Conservation (phyloP, 345 rosid genomes). For the Salix viminalis region DNA sequence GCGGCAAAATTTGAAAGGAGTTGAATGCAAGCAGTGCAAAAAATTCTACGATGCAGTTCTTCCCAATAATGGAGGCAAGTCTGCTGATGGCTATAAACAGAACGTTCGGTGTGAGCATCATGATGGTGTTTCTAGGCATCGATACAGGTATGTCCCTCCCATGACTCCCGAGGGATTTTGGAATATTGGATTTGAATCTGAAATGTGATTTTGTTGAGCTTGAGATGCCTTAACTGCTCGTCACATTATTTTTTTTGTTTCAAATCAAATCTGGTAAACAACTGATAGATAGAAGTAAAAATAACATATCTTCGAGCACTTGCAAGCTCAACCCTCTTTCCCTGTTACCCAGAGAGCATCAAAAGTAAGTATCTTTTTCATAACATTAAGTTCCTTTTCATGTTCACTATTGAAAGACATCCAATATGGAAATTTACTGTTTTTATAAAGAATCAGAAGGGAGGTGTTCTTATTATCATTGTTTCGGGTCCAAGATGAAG, state of each 20-base stretch:
- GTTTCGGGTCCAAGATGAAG: no score
- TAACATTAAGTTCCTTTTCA: neutral
- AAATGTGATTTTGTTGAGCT: constrained; percentile 46
- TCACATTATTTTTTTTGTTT: neutral
- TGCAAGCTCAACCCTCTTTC: neutral
- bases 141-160: constrained; percentile 77
- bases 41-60: constrained; percentile 92
- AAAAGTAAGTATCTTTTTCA: neutral
- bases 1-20: constrained; percentile 63
- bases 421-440: neutral
- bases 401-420: neutral
- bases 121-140: constrained; percentile 90
- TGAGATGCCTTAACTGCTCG: neutral
- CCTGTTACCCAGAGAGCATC: neutral
- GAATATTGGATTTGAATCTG: constrained; percentile 94
- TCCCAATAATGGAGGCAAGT: constrained; percentile 38
- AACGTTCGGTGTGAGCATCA: constrained; percentile 77
- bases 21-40: constrained; percentile 91
- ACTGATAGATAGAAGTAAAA: neutral
- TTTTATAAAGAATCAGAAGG: no score
- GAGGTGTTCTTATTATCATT: no score
- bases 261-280: neutral
- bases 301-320: neutral
- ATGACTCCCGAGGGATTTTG: constrained; percentile 93
- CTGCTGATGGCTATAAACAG: constrained; percentile 23